These are phyloP conservation scores for Endoconidiophora laricicola DNA, from an alignment of 2,329 filamentous ascomycete genomes.

Conservation along the genomic window DNA sequence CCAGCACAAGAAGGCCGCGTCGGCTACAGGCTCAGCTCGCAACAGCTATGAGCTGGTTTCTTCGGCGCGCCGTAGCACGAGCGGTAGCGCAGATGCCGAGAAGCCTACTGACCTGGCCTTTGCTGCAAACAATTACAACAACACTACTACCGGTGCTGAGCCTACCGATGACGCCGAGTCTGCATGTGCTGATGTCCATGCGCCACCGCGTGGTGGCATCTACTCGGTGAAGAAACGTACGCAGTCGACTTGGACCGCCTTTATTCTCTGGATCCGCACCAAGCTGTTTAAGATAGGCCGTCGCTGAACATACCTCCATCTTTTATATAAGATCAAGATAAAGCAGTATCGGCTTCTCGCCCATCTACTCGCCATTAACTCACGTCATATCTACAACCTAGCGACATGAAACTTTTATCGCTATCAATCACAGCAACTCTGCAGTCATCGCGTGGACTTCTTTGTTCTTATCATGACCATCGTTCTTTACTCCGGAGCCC, in stretches of 20 bases:
- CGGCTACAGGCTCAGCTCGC: constrained; percentile 17
- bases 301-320: constrained; percentile 16
- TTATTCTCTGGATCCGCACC: constrained; percentile 49
- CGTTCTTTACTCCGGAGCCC: background rate
- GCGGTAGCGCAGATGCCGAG: constrained; percentile 22
- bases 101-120: constrained; percentile 24
- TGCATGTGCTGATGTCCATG: constrained; percentile 28
- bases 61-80: constrained; percentile 14
- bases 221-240: constrained; percentile 42
- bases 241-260: constrained; percentile 43
- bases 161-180: constrained; percentile 19
- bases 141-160: constrained; percentile 20
- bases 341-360: no score
- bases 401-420: no score
- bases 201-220: constrained; percentile 22
- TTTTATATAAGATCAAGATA: no score
- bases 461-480: background rate
- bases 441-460: background rate
- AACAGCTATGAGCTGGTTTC: constrained; percentile 9
- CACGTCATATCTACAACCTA: background rate
- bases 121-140: constrained; percentile 30
- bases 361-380: no score
- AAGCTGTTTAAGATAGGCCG: constrained; percentile 26
- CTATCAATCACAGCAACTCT: background rate
- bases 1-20: constrained; percentile 25